Evolutionary conservation across 805 yeast genomes (phyloP), one percentile per base, ranked within the genome.

Genomic region (Candida saitoana): DNA sequence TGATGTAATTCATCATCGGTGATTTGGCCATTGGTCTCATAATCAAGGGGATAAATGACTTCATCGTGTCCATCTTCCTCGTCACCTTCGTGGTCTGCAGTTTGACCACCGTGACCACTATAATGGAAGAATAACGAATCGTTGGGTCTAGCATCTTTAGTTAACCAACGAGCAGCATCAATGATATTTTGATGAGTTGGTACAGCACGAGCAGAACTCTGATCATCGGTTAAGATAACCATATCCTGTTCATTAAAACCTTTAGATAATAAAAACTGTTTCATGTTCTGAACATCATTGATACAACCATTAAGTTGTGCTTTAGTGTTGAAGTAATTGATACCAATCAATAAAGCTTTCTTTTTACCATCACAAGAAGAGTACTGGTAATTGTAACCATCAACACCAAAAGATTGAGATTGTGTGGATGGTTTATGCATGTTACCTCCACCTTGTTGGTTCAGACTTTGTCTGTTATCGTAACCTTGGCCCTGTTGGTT

Each of bases 21-120:
- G 43, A 87, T 73, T 33, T 78, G 79, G 2, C 95, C 95, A 3
- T 73, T 69, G 5, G 59, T 60, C 60, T 84, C 76, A 56, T 80
- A 86, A 61, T 84, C 91, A 19, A 84, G 73, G 0, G 91, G 90
- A 48, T 82, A 83, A 43, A 84, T 79, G 4, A 79, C 79, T 54
- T 82, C 87, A 59, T 84, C 90, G 53, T 67, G 73, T 0, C 88
- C 88, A 51, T 80, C 85, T 15, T 74, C 86, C 54, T 84, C 91
- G 54, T 84, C 93, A 18, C 88, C 88, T 52, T 80, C 78, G 25
- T 65, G 55, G 58, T 87, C 95, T 36, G 68, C 62, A 3, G 80
- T 77, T 54, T 80, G 84, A 2, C 93, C 88, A 22, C 96, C 96
- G 56, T 87, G 96, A 5, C 96, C 93, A 0, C 93, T 84, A 57